A percentile compares a stretch with the other conserved stretches of the same genome.
phyloP scores from a whole-genome alignment of 148 eudicot genomes.

The Chenopodium berlandieri region DNA sequence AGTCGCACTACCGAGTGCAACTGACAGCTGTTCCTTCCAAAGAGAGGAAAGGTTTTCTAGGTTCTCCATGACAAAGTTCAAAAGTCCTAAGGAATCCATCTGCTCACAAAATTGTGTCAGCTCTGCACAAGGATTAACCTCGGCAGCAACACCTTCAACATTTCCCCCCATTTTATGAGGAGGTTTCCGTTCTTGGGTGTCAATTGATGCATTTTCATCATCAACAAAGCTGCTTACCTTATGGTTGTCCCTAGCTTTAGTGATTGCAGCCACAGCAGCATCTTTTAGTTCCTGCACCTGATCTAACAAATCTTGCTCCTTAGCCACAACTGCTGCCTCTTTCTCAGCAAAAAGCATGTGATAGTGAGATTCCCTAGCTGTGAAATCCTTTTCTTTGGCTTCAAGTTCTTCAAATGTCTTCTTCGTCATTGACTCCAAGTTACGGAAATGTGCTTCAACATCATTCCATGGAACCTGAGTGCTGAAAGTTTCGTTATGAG shows the following conservation, averaged over 20 bases:
- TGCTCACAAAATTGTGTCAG: slow-evolving; percentile 57
- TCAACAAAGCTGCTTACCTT: slow-evolving; percentile 56
- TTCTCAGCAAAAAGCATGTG: slow-evolving; percentile 36
- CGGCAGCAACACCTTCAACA: slow-evolving; percentile 39
- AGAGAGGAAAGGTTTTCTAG: slow-evolving; percentile 33
- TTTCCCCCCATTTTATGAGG: slow-evolving; percentile 36
- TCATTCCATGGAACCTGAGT: slow-evolving; percentile 36
- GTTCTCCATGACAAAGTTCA: slow-evolving; percentile 46
- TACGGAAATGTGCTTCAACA: slow-evolving; percentile 44
- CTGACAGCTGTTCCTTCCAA: slow-evolving; percentile 40
- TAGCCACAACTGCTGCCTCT: slow-evolving; percentile 47
- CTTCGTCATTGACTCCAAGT: slow-evolving; percentile 38
- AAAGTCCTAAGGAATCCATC: slow-evolving; percentile 67
- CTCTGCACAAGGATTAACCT: slow-evolving; percentile 53
- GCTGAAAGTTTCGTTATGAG: slow-evolving; percentile 34
- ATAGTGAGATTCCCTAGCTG: slow-evolving; percentile 40
- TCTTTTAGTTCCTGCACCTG: slow-evolving; percentile 62
- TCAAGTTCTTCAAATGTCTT: slow-evolving; percentile 46
- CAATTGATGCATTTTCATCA: slow-evolving; percentile 40
- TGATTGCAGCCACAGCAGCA: slow-evolving; percentile 57
- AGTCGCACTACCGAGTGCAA: slow-evolving; percentile 52
- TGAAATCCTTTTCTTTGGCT: slow-evolving; percentile 42
- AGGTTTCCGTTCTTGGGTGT: slow-evolving; percentile 36
- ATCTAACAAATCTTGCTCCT: slow-evolving; percentile 58
- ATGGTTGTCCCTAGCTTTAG: slow-evolving; percentile 35